Percentiles rank a stretch among this genome's conserved stretches.
Conservation (phyloP, 345 rosid genomes). For the Gossypium bickii region DNA sequence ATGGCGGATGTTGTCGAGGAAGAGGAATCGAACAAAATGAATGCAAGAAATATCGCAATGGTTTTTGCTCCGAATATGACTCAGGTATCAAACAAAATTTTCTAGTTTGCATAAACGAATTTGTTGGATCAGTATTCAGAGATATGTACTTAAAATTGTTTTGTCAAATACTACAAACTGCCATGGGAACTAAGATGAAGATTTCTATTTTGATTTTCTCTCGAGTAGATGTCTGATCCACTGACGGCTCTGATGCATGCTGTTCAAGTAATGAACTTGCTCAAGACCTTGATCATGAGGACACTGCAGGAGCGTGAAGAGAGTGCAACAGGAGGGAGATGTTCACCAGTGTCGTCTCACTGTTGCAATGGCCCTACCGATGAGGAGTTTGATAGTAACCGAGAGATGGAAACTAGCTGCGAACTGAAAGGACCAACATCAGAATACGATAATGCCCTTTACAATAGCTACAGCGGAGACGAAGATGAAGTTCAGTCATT, state of each 20-base stretch:
- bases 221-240: slow-evolving; percentile 80
- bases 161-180: not conserved
- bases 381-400: slow-evolving; percentile 61
- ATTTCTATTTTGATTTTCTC: slow-evolving; percentile 5
- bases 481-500: slow-evolving; percentile 50
- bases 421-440: slow-evolving; percentile 57
- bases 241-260: slow-evolving; percentile 94
- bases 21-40: slow-evolving; percentile 90
- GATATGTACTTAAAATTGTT: not conserved
- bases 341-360: slow-evolving; percentile 61
- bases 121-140: too few relatives aligned
- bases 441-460: slow-evolving; percentile 41
- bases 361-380: slow-evolving; percentile 52
- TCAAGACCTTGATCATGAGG: slow-evolving; percentile 68
- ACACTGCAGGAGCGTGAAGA: slow-evolving; percentile 70
- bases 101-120: too few relatives aligned
- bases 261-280: slow-evolving; percentile 96
- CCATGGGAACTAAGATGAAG: not conserved
- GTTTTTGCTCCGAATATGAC: slow-evolving; percentile 97
- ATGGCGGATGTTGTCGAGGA: slow-evolving; percentile 96
- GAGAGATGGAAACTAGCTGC: slow-evolving; percentile 74
- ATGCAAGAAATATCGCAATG: slow-evolving; percentile 94
- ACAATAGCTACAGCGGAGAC: slow-evolving; percentile 33
- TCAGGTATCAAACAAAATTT: slow-evolving; percentile 42
- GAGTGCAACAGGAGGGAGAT: slow-evolving; percentile 52